Base-by-base conservation (phyloP, 306 rosid species). In the Begonia peltatifolia region DNA sequence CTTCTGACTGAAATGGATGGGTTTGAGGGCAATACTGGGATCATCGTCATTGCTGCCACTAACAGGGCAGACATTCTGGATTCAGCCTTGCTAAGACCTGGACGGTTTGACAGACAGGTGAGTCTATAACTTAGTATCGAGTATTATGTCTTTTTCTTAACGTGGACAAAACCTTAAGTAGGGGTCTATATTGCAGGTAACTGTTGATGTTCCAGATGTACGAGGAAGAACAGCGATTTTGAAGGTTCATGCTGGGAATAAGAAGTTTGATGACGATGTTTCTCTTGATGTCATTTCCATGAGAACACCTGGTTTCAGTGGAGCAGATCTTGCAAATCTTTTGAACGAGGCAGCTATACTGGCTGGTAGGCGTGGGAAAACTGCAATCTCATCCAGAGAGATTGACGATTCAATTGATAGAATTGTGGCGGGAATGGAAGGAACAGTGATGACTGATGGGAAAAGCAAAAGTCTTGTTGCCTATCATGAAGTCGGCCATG, bases 1-100 rank as follows among this genome's bases (percentile, higher is more conserved):
- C 55, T 82, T 72, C 84, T 86, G 41, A 82, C 83, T 53, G 93
- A 86, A 69, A 82, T 82, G 95, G 93, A 82, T 68, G 95, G 95
- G 9, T 86, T 86, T 13, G 66, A 59, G 23, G 83, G 78, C 11
- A 75, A 77, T 41, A 77, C 77, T 46, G 95, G 95, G 3, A 83
- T 86, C 4, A 79, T 85, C 38, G 84, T 85, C 25, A 68, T 85
- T 46, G 87, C 87, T 9, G 92, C 87, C 20, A 85, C 90, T 9
- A 85, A 85, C 38, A 68, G 90, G 41, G 90, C 90, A 2, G 87
- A 85, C 57, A 79, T 85, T 60, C 87, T 85, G 41, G 95, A 85
- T 54, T 70, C 87, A 5, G 87, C 94, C 22, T 68, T 84, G 78
- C 87, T 76, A 36, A 72, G 87, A 72, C 80, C 94, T 2, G 87